These are phyloP conservation scores for Microsporum ferrugineum DNA, from an alignment of 2,329 filamentous ascomycete genomes.

Conservation along the genomic window DNA sequence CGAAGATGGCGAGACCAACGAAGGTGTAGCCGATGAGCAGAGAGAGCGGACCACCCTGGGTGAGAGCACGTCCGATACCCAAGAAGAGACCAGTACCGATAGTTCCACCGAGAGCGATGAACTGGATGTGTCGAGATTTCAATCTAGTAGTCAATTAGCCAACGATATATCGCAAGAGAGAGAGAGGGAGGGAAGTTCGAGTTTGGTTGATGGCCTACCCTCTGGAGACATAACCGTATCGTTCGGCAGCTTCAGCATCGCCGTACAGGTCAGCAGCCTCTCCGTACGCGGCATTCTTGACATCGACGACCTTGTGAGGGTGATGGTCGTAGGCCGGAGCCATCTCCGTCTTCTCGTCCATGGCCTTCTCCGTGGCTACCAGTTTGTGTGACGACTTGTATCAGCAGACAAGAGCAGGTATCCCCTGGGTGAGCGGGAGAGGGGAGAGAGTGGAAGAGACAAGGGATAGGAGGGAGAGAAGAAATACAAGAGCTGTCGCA, in stretches of 20 bases:
- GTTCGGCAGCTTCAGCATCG: slow-evolving; percentile 39
- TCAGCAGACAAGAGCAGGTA: neutral
- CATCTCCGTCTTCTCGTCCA: neutral
- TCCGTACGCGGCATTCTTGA: slow-evolving; percentile 24
- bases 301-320: slow-evolving; percentile 11
- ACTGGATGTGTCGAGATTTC: slow-evolving; percentile 46
- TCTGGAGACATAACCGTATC: slow-evolving; percentile 42
- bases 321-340: neutral
- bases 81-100: slow-evolving; percentile 48
- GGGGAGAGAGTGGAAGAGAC: neutral
- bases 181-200: no score
- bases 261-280: slow-evolving; percentile 46
- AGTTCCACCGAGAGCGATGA: slow-evolving; percentile 49
- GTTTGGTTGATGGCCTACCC: slow-evolving; percentile 26
- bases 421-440: neutral
- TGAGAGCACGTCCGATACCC: slow-evolving; percentile 42
- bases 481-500: neutral
- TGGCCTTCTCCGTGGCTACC: slow-evolving; percentile 2
- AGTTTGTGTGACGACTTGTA: neutral
- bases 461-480: neutral
- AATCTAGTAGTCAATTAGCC: slow-evolving; percentile 18
- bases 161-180: no score
- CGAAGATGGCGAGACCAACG: slow-evolving; percentile 37
- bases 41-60: slow-evolving; percentile 30
- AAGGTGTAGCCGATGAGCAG: slow-evolving; percentile 40